phyloP scores from a whole-genome alignment of 139 green algal species.

The Chlorella sp. region DNA sequence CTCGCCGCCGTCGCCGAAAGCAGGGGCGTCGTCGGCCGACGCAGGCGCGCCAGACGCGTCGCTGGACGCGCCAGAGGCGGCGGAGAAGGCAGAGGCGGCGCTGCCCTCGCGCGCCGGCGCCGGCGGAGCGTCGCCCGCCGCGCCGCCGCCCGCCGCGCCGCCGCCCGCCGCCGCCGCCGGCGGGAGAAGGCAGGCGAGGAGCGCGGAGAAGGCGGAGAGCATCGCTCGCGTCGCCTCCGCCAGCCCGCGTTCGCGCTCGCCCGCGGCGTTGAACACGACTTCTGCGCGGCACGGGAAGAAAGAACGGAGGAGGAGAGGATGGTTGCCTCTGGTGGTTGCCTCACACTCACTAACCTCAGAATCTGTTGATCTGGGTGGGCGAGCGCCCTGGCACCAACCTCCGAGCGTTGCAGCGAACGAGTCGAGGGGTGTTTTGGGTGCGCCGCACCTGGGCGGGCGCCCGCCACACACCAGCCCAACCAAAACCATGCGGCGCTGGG shows the following conservation, averaged over 20 bases:
- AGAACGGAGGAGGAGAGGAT: not conserved
- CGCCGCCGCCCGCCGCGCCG: not conserved
- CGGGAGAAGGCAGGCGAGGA: slow-evolving; percentile 57
- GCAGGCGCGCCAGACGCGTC: not conserved
- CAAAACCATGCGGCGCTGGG: not conserved
- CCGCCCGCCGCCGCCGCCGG: not conserved
- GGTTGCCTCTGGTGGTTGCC: no score
- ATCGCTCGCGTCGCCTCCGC: slow-evolving; percentile 50
- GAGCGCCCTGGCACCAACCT: not conserved
- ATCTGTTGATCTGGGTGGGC: no score
- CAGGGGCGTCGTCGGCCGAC: not conserved
- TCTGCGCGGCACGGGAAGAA: slow-evolving; percentile 14
- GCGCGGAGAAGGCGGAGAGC: slow-evolving; percentile 66
- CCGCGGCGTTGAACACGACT: slow-evolving; percentile 49
- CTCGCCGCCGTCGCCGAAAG: not conserved
- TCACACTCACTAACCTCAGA: no score
- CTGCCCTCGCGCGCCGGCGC: not conserved
- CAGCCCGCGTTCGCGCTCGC: slow-evolving; percentile 61
- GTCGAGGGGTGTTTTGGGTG: not conserved
- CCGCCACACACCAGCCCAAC: not conserved
- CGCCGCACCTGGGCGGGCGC: not conserved
- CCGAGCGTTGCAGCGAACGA: not conserved
- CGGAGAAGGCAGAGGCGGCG: not conserved
- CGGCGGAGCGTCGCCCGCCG: not conserved
- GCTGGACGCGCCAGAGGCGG: not conserved